Evolutionary conservation across 2,329 filamentous ascomycete species (phyloP), one percentile per base, ranked within the genome.

Genomic region (Aaosphaeria pasadenensis): DNA sequence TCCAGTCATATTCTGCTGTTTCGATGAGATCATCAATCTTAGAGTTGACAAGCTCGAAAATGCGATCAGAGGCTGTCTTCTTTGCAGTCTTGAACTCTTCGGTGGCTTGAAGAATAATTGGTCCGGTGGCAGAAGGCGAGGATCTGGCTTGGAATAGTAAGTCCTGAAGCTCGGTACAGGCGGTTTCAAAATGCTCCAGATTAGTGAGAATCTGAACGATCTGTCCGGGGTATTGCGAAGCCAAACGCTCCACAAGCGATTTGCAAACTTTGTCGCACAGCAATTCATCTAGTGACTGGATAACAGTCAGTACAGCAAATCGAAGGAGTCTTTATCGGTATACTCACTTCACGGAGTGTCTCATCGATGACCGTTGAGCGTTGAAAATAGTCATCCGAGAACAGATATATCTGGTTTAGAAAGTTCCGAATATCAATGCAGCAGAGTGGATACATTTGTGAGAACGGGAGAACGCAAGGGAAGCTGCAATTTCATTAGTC

Each of bases 131-230:
- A 1, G 88, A 89, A 9, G 84, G 86, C 5, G 89, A 90, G 6
- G 89, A 91, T 43, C 92, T 84, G 2, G 91, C 91, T 59, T 89
- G 82, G 45, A 92, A 90, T 35, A 99, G 80, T 2, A 96, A 79
- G 48, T 87, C 82, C 73, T 99, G 91, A 0, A 99, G 79, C 63
- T 97, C 91, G 59, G 85, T 83, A 66, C 94, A 97, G 5, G 94
- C 94, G 42, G 83, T 89, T 72, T 97, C 92, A 67, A 99, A 97
- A 70, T 99, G 91, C 67, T 97, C 92, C 13, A 99, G 75, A 64
- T 99, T 99, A 63, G 96, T 99, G 45, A 99, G 78, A 58, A 99
- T 99, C 67, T 99, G 94, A 28, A 99, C 94, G 55, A 99, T 97
- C 69, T 99, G 94, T 3, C 94, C 94, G 1, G 96, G 81, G 65